phyloP scores from a whole-genome alignment of 2,329 filamentous ascomycete species.

The Venturia aucupariae region DNA sequence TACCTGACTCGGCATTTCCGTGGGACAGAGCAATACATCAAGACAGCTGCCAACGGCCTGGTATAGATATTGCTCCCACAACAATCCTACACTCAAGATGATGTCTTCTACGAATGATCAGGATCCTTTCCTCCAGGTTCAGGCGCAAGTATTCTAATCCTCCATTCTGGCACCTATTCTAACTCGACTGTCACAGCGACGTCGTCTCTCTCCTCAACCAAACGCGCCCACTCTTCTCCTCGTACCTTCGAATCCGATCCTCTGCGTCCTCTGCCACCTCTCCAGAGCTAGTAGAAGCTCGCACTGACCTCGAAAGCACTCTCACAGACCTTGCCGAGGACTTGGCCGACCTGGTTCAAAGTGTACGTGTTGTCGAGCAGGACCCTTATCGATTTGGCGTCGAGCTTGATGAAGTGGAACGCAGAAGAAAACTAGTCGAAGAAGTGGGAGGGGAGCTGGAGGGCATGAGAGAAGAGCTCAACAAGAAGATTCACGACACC shows the following conservation, averaged over 20 bases:
- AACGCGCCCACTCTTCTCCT: conserved; percentile 80
- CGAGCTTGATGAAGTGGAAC: conserved; percentile 68
- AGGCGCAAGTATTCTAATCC: conserved; percentile 28
- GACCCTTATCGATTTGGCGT: conserved; percentile 84
- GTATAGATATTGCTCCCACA: not conserved
- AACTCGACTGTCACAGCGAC: conserved; percentile 51
- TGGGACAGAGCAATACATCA: not conserved
- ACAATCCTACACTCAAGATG: not conserved
- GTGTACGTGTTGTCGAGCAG: conserved; percentile 77
- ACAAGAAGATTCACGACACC: conserved; percentile 44
- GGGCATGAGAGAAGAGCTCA: conserved; percentile 77
- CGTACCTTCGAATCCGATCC: conserved; percentile 90
- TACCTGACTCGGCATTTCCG: not conserved
- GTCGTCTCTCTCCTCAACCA: conserved; percentile 73
- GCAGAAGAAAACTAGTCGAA: conserved; percentile 71
- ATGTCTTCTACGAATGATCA: conserved; percentile 31
- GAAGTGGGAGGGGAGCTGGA: conserved; percentile 86
- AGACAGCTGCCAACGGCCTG: not conserved
- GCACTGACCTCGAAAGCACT: conserved; percentile 68
- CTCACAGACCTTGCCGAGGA: conserved; percentile 69
- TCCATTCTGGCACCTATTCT: not conserved
- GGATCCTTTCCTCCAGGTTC: conserved; percentile 43
- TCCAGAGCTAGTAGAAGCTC: conserved; percentile 57
- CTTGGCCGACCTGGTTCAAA: conserved; percentile 77
- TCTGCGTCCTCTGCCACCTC: conserved; percentile 62